These are phyloP conservation scores for Cladosporium sphaerospermum DNA, from an alignment of 2,329 filamentous ascomycete genomes.

Conservation along the genomic window DNA sequence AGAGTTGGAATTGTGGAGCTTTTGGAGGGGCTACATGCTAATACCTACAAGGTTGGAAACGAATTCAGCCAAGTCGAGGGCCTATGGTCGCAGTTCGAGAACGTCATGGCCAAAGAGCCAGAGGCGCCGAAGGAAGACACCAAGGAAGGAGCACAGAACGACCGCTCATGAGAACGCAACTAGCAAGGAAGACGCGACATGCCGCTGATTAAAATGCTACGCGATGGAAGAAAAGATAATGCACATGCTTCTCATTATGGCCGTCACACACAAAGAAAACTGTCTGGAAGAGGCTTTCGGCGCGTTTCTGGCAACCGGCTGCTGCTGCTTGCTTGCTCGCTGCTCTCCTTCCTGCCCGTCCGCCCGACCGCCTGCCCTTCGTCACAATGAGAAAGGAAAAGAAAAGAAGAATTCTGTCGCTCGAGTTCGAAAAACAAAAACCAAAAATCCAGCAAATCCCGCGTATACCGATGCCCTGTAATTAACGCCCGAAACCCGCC, in stretches of 20 bases:
- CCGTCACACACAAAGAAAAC: slow-evolving; percentile 10
- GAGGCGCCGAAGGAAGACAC: slow-evolving; percentile 28
- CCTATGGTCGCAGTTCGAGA: slow-evolving; percentile 95
- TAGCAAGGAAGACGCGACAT: neutral
- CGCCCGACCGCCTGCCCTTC: neutral
- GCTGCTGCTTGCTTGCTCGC: neutral
- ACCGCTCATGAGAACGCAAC: neutral
- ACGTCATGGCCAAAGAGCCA: slow-evolving; percentile 76
- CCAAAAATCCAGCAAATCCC: neutral
- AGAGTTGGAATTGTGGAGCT: neutral
- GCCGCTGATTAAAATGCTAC: neutral
- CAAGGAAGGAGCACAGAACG: slow-evolving; percentile 20
- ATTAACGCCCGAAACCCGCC: slow-evolving; percentile 10
- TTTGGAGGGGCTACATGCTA: slow-evolving; percentile 36
- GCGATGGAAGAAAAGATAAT: neutral
- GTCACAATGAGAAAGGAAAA: neutral
- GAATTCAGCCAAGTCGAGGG: slow-evolving; percentile 97
- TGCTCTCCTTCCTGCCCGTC: neutral
- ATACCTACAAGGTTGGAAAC: slow-evolving; percentile 58
- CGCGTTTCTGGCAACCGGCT: slow-evolving; percentile 8
- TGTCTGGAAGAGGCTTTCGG: slow-evolving; percentile 9
- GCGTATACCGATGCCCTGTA: slow-evolving; percentile 8
- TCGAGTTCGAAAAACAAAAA: slow-evolving; percentile 1
- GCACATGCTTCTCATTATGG: slow-evolving; percentile 12
- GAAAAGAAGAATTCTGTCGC: neutral